phyloP scores from a whole-genome alignment of 164 flowering plant genomes.

The Akebia trifoliata region DNA sequence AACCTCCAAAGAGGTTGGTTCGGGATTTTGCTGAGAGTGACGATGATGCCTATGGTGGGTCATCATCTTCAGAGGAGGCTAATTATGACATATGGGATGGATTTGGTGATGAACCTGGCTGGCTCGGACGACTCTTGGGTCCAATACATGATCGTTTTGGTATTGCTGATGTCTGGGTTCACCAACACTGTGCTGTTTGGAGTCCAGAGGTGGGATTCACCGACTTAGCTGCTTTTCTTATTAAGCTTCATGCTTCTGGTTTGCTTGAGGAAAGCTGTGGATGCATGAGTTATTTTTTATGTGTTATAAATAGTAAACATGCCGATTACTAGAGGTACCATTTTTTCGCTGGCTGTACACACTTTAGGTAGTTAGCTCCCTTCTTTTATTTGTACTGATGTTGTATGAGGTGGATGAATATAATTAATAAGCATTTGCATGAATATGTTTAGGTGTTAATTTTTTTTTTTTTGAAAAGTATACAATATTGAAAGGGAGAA shows the following conservation, averaged over 20 bases:
- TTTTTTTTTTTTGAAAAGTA: too few relatives aligned
- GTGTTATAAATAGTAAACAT: constrained; percentile 4
- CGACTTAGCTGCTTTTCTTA: constrained; percentile 12
- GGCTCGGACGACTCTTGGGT: constrained; percentile 96
- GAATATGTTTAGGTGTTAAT: too few relatives aligned
- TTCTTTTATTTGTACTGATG: neutral
- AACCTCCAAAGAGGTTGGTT: constrained; percentile 71
- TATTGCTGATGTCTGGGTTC: constrained; percentile 96
- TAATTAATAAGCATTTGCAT: too few relatives aligned
- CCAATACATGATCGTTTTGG: constrained; percentile 92
- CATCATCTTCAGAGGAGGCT: constrained; percentile 77
- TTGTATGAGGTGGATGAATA: neutral
- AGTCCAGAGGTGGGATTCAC: constrained; percentile 86
- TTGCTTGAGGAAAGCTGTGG: constrained; percentile 3
- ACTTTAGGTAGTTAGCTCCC: neutral
- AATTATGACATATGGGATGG: constrained; percentile 96
- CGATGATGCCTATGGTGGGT: constrained; percentile 67
- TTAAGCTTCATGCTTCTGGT: constrained; percentile 12
- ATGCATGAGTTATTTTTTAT: constrained; percentile 7
- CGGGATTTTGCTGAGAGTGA: constrained; percentile 68
- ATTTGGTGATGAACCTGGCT: constrained; percentile 91
- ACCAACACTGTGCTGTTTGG: constrained; percentile 99
- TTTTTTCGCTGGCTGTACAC: neutral
- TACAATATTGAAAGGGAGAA: too few relatives aligned
- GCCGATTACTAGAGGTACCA: constrained; percentile 11